A percentile compares a stretch with the other conserved stretches of the same genome.
phyloP scores from a whole-genome alignment of 495 filamentous ascomycete genomes.

The Terfezia boudieri region DNA sequence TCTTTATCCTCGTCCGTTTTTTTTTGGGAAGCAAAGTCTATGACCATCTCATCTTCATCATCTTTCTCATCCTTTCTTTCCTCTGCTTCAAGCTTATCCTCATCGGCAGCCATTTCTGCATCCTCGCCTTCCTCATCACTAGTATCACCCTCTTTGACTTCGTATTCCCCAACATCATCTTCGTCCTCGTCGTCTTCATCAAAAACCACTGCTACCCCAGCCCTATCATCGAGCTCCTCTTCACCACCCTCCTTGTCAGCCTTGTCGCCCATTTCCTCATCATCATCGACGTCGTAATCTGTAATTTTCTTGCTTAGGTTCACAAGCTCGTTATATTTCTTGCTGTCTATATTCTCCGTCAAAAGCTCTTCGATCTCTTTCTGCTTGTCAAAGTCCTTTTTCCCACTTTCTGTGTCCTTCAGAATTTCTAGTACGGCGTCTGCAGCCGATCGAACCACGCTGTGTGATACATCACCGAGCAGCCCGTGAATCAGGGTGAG shows the following conservation, averaged over 20 bases:
- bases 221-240: constrained; percentile 65
- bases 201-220: constrained; percentile 94
- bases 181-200: constrained; percentile 83
- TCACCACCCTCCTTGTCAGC: constrained; percentile 36
- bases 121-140: constrained; percentile 31
- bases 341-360: constrained; percentile 55
- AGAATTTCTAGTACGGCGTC: constrained; percentile 78
- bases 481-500: constrained; percentile 69
- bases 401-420: constrained; percentile 56
- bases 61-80: constrained; percentile 14
- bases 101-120: constrained; percentile 21
- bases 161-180: constrained; percentile 57
- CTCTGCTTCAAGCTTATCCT: constrained; percentile 26
- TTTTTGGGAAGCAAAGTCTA: constrained; percentile 36
- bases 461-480: constrained; percentile 80
- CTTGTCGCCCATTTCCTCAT: constrained; percentile 55
- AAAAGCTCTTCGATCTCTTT: constrained; percentile 89
- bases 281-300: constrained; percentile 92
- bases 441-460: constrained; percentile 82
- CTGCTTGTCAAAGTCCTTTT: constrained; percentile 97
- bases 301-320: constrained; percentile 98
- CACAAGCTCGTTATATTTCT: constrained; percentile 90
- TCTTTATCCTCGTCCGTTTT: constrained; percentile 33
- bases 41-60: constrained; percentile 54
- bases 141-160: constrained; percentile 36